Base-by-base conservation (phyloP, 352 stramenopile species). In the Phytophthora hibernalis region DNA sequence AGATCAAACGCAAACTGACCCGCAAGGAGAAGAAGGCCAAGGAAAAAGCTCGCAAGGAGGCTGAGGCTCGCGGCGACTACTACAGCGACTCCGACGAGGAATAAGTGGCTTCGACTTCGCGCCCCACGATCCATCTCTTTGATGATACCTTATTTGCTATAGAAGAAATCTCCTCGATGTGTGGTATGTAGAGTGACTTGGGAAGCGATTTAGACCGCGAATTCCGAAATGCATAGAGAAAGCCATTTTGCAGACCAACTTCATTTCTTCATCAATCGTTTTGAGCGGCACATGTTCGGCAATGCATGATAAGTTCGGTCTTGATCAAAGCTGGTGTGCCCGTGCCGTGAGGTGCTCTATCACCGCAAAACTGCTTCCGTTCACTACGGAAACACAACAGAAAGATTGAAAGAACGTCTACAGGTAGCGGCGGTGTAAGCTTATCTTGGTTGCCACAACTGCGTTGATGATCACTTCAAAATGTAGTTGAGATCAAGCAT, bases 1-100 rank as follows among this genome's bases (percentile, higher is more conserved):
- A 96, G 72, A 82, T 96, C 59, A 96, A 96, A 80, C 88, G 88
- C 75, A 96, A 95, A 83, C 79, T 96, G 8, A 96, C 88, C 65
- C 88, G 88, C 64, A 96, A 96, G 82, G 88, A 96, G 76, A 65
- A 89, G 57, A 96, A 96, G 83, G 88, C 88, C 20, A 96, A 96
- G 75, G 68, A 72, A 15, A 96, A 96, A 85, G 85, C 87, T 54
- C 86, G 87, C 70, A 96, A 96, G 82, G 88, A 96, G 45, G 88
- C 88, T 24, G 88, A 96, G 65, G 86, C 85, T 50, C 80, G 80
- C 38, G 88, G 88, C 57, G 88, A 96, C 61, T 94, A 90, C 79
- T 96, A 69, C 64, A 91, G 79, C 60, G 88, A 96, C 83, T 87
- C 74, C 16, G 83, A 91, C 68, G 81, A 89, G 38, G 82, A 87